Base-by-base conservation (phyloP, 805 yeast genomes). In the Kuraishia cidri region DNA sequence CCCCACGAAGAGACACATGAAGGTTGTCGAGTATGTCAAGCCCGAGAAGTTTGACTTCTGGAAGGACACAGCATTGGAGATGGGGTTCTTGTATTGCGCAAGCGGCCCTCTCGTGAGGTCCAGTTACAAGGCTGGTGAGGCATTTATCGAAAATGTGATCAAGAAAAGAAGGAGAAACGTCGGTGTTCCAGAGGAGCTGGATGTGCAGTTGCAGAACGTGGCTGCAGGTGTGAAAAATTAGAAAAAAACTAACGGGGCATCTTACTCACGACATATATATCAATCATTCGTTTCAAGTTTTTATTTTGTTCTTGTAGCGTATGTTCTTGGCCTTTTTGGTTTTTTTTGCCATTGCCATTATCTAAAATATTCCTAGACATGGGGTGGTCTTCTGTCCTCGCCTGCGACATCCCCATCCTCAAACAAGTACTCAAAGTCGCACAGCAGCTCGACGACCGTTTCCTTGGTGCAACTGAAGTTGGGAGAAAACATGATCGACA, bases 1-100 rank as follows among this genome's bases (percentile, higher is more conserved):
- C 54, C 99, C 99, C 29, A 92, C 99, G 2, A 92, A 84, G 60
- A 78, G 98, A 51, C 99, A 92, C 57, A 87, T 92, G 94, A 88
- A 88, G 62, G 99, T 92, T 27, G 96, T 85, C 8, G 97, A 90
- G 45, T 92, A 92, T 48, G 75, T 92, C 13, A 81, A 76, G 17
- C 99, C 99, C 3, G 96, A 84, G 45, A 87, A 86, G 56, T 92
- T 92, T 54, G 95, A 88, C 38, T 69, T 80, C 53, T 92, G 98
- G 98, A 86, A 79, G 48, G 75, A 81, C 36, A 70, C 67, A 7
- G 97, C 98, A 0, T 55, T 80, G 41, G 85, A 83, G 27, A 60
- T 90, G 72, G 98, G 98, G 1, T 92, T 92, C 69, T 62, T 87
- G 31, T 90, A 92, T 53, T 94, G 96, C 56, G 98, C 98, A 2